Evolutionary conservation across 495 filamentous ascomycete species (phyloP).

Genomic region (Penicillium daleae): DNA sequence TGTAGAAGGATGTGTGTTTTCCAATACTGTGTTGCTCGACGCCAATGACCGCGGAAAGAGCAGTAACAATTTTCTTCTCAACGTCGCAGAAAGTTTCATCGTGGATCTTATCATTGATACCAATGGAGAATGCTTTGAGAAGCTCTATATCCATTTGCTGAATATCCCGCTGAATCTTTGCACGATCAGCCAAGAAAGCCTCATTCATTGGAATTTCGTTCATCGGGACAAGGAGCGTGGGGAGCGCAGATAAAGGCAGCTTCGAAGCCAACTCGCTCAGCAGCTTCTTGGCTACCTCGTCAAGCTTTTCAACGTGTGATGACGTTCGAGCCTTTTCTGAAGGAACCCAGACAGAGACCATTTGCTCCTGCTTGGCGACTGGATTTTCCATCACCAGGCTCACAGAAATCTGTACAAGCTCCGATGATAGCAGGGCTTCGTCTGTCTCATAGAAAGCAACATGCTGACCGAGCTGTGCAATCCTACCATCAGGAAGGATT

Average conservation of each 20-base stretch:
- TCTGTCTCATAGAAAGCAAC: slow-evolving; percentile 73
- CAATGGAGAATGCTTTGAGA: slow-evolving; percentile 33
- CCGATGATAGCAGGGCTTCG: slow-evolving; percentile 48
- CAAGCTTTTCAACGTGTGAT: slow-evolving; percentile 7
- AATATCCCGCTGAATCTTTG: slow-evolving; percentile 40
- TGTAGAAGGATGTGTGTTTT: slow-evolving; percentile 59
- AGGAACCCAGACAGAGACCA: slow-evolving; percentile 65
- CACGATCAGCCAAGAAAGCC: slow-evolving; percentile 66
- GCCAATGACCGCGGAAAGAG: slow-evolving; percentile 54
- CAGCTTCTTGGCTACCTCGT: slow-evolving; percentile 40
- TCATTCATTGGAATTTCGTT: slow-evolving; percentile 63
- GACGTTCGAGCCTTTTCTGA: slow-evolving; percentile 9
- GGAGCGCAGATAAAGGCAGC: slow-evolving; percentile 71
- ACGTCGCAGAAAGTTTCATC: slow-evolving; percentile 39
- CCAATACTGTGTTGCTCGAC: slow-evolving; percentile 47
- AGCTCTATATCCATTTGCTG: slow-evolving; percentile 23
- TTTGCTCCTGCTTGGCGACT: slow-evolving; percentile 36
- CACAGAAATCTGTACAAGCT: slow-evolving; percentile 52
- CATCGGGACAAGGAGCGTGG: slow-evolving; percentile 68
- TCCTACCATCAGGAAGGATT: slow-evolving; percentile 68
- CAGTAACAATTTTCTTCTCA: slow-evolving; percentile 50
- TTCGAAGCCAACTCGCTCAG: slow-evolving; percentile 32
- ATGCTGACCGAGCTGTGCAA: slow-evolving; percentile 64
- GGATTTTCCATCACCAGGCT: slow-evolving; percentile 51
- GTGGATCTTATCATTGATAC: slow-evolving; percentile 7